These are phyloP conservation scores for Triadica sebifera DNA, from an alignment of 345 rosid species.

Conservation along the genomic window DNA sequence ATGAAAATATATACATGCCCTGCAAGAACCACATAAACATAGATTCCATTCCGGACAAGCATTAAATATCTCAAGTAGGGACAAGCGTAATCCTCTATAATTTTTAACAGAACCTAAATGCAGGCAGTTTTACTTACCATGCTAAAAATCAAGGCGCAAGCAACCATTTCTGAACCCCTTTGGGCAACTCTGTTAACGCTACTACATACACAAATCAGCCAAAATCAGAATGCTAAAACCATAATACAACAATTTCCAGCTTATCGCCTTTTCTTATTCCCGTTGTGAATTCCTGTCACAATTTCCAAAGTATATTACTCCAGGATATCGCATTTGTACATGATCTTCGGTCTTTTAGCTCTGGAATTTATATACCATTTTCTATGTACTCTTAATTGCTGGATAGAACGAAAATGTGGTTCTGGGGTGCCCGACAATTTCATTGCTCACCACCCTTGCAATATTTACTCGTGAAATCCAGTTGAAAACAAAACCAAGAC, in stretches of 20 bases:
- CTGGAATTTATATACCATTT: not conserved
- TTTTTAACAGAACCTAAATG: not conserved
- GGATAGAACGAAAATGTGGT: not conserved
- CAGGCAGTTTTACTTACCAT: not conserved
- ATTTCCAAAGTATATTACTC: not conserved
- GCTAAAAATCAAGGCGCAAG: conserved; percentile 8
- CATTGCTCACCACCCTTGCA: not conserved
- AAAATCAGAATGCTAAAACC: conserved; percentile 17
- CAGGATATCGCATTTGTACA: not conserved
- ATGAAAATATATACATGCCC: no score
- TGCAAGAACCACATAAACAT: no score
- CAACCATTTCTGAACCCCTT: conserved; percentile 16
- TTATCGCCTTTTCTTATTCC: not conserved
- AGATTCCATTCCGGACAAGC: not conserved
- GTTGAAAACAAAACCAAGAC: conserved; percentile 1
- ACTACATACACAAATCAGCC: conserved; percentile 25
- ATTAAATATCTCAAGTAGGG: not conserved
- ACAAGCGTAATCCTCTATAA: conserved; percentile 1
- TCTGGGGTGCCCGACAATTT: not conserved
- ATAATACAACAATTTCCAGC: conserved; percentile 19
- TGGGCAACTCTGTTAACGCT: conserved; percentile 20
- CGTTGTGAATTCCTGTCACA: not conserved
- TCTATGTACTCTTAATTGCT: conserved; percentile 2
- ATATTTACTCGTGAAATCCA: conserved; percentile 27
- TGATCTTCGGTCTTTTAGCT: not conserved